phyloP scores from a whole-genome alignment of 768 basidiomycete species.

The Lactarius psammicola region DNA sequence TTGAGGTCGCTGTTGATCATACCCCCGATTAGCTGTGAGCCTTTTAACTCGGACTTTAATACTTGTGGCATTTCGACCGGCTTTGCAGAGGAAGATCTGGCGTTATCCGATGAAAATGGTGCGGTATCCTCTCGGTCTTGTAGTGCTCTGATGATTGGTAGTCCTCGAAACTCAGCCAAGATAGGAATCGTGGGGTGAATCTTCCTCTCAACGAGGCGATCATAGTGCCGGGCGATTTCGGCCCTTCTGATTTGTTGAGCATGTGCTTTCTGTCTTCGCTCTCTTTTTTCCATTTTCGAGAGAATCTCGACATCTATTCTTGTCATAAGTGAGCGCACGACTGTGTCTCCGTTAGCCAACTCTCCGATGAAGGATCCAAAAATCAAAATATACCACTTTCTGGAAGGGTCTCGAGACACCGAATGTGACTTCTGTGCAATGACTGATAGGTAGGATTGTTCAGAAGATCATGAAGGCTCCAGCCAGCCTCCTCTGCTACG shows the following conservation, averaged over 20 bases:
- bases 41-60: conserved; percentile 31
- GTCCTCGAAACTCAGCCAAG: conserved; percentile 46
- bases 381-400: conserved; percentile 7
- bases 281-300: conserved; percentile 31
- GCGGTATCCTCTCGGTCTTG: conserved; percentile 31
- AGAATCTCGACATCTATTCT: conserved; percentile 36
- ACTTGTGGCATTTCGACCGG: not conserved
- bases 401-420: conserved; percentile 14
- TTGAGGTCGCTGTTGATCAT: conserved; percentile 46
- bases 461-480: conserved; percentile 20
- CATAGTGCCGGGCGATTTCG: conserved; percentile 45
- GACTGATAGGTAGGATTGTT: conserved; percentile 10
- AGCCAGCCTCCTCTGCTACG: conserved; percentile 13
- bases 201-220: conserved; percentile 42
- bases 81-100: not conserved
- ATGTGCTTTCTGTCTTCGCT: conserved; percentile 34
- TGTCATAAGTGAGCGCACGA: conserved; percentile 32
- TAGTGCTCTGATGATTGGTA: conserved; percentile 46
- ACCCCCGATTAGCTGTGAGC: conserved; percentile 33
- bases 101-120: not conserved
- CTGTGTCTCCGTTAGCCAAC: conserved; percentile 30
- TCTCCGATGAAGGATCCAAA: conserved; percentile 1
- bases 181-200: conserved; percentile 42
- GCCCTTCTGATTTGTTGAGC: conserved; percentile 33
- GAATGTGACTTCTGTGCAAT: conserved; percentile 6